These are phyloP conservation scores for Manihot esculenta DNA, from an alignment of 441 rosid genomes.

Conservation along the genomic window DNA sequence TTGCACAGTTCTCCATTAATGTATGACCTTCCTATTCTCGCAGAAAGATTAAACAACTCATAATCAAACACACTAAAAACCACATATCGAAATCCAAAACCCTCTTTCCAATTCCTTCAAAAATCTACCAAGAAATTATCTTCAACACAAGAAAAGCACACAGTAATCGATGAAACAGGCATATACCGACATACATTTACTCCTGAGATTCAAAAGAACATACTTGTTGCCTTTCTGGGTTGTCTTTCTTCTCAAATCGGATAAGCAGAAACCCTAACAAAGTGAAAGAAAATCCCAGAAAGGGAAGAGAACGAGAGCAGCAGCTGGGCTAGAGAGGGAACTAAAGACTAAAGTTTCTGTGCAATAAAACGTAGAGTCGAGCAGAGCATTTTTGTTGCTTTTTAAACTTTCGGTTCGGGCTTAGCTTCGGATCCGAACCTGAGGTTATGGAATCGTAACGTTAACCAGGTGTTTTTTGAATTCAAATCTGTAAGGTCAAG, in stretches of 20 bases:
- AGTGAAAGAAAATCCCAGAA: conserved; percentile 6
- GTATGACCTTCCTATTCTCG: conserved; percentile 3
- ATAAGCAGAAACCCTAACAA: background rate
- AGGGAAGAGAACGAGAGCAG: conserved; percentile 6
- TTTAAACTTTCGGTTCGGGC: conserved; percentile 4
- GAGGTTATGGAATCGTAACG: conserved; percentile 33
- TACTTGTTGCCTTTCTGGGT: conserved; percentile 23
- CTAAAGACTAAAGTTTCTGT: background rate
- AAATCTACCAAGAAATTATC: background rate
- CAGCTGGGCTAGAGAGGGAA: background rate
- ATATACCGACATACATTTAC: background rate
- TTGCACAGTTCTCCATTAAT: conserved; percentile 48
- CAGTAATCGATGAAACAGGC: conserved; percentile 18
- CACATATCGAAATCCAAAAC: conserved; percentile 6
- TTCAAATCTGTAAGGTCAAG: conserved; percentile 38
- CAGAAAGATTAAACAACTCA: conserved; percentile 2
- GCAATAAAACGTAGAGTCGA: background rate
- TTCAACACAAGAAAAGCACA: background rate
- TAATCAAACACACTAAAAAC: conserved; percentile 11
- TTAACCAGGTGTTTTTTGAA: conserved; percentile 41
- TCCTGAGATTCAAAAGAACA: background rate
- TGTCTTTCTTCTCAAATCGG: background rate
- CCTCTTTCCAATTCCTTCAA: background rate
- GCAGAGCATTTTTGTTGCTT: background rate
- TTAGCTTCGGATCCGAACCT: conserved; percentile 30